A percentile compares a stretch with the other conserved stretches of the same genome.
Evolutionary conservation across 2,329 filamentous ascomycete genomes (phyloP).

Genomic region (Venturia asperata): DNA sequence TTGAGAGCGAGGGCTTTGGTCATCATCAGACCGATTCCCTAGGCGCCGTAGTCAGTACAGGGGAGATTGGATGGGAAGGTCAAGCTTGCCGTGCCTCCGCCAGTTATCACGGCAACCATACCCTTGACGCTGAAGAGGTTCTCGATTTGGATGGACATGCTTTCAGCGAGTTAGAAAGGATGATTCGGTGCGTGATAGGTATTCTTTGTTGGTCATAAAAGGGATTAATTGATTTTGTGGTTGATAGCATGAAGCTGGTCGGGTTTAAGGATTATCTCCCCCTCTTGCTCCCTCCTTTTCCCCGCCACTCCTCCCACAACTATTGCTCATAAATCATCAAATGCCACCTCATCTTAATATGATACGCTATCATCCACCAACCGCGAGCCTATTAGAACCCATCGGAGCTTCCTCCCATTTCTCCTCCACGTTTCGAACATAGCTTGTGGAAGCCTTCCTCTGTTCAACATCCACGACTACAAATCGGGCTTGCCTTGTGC

Average conservation of each 20-base stretch:
- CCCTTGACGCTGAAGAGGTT: conserved; percentile 46
- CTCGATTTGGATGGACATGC: conserved; percentile 14
- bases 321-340: no score
- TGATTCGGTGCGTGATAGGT: not conserved
- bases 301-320: not conserved
- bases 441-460: no score
- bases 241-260: not conserved
- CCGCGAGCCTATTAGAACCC: no score
- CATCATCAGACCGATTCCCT: conserved; percentile 40
- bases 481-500: no score
- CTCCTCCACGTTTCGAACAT: no score
- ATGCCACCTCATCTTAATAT: no score
- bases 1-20: conserved; percentile 39
- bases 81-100: conserved; percentile 41
- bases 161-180: not conserved
- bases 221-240: not conserved
- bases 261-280: not conserved
- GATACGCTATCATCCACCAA: no score
- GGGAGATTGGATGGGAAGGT: not conserved
- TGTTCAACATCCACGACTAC: no score
- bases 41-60: not conserved
- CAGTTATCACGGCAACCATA: conserved; percentile 47
- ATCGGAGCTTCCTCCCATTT: no score
- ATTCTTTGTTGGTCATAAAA: not conserved
- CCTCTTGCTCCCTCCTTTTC: not conserved